These are phyloP conservation scores for Clarireedia paspali DNA, from an alignment of 2,329 filamentous ascomycete species.

Conservation along the genomic window DNA sequence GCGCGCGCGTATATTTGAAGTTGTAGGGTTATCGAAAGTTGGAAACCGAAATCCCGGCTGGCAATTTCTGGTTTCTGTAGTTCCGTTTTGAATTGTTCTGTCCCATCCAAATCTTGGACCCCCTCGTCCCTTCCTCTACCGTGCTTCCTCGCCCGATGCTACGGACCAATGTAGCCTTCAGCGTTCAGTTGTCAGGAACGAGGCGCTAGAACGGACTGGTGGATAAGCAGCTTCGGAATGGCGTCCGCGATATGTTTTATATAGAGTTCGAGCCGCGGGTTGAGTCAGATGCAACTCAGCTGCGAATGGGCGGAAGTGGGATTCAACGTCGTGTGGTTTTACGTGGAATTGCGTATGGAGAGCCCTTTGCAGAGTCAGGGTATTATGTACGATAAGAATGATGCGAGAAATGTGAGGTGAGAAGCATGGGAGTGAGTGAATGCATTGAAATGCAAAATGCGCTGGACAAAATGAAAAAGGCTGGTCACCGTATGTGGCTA, in stretches of 20 bases:
- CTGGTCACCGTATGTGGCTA: constrained; percentile 6
- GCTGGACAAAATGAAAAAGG: constrained; percentile 8
- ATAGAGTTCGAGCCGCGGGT: neutral
- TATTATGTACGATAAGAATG: neutral
- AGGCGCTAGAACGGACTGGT: neutral
- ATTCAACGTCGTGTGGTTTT: too few relatives aligned
- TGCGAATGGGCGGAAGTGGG: too few relatives aligned
- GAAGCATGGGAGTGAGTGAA: neutral
- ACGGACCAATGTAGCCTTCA: neutral
- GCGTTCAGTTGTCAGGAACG: neutral
- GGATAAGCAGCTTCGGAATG: neutral
- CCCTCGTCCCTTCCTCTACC: neutral
- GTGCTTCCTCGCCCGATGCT: neutral
- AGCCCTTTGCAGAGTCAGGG: neutral
- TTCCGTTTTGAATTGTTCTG: neutral
- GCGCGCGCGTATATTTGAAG: constrained; percentile 1
- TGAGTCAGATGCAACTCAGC: too few relatives aligned
- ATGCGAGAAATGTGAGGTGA: neutral
- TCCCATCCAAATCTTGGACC: neutral
- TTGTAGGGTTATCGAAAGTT: neutral
- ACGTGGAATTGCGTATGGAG: too few relatives aligned
- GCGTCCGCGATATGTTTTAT: neutral
- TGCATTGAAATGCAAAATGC: constrained; percentile 8
- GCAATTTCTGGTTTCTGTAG: neutral
- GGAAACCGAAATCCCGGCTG: neutral